phyloP scores from a whole-genome alignment of 345 rosid species.

The Mallotus nudiflorus region DNA sequence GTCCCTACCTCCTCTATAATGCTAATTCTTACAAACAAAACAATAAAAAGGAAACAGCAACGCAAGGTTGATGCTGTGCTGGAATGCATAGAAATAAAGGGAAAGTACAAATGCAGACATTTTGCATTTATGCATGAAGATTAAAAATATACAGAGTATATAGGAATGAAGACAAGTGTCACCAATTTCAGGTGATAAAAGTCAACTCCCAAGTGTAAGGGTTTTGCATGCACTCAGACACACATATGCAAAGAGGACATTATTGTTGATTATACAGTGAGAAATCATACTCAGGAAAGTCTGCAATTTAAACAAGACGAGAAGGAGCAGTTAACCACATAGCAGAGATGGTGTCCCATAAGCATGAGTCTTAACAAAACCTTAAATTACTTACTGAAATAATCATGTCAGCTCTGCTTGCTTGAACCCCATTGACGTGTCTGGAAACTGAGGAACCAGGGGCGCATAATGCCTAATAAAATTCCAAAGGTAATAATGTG shows the following conservation, averaged over 20 bases:
- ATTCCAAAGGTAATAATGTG: slow-evolving; percentile 3
- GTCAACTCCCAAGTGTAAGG: not conserved
- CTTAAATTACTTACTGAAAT: slow-evolving; percentile 58
- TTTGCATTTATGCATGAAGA: not conserved
- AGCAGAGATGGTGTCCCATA: not conserved
- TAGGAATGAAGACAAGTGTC: not conserved
- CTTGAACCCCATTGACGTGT: slow-evolving; percentile 78
- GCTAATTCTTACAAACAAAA: not conserved
- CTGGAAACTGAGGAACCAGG: slow-evolving; percentile 62
- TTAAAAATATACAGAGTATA: no score
- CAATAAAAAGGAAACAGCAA: not conserved
- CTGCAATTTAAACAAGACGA: not conserved
- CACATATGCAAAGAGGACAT: not conserved
- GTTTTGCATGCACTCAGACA: no score
- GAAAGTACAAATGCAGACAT: not conserved
- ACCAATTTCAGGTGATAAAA: not conserved
- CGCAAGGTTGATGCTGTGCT: not conserved
- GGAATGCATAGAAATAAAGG: not conserved
- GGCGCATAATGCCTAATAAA: slow-evolving; percentile 71
- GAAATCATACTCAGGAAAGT: not conserved
- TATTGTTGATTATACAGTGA: not conserved
- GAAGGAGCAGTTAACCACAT: not conserved
- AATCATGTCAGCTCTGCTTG: slow-evolving; percentile 89
- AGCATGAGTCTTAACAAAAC: slow-evolving; percentile 14
- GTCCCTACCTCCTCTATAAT: not conserved